Evolutionary conservation across 2,329 filamentous ascomycete species (phyloP).

Genomic region (Pezicula neosporulosa): DNA sequence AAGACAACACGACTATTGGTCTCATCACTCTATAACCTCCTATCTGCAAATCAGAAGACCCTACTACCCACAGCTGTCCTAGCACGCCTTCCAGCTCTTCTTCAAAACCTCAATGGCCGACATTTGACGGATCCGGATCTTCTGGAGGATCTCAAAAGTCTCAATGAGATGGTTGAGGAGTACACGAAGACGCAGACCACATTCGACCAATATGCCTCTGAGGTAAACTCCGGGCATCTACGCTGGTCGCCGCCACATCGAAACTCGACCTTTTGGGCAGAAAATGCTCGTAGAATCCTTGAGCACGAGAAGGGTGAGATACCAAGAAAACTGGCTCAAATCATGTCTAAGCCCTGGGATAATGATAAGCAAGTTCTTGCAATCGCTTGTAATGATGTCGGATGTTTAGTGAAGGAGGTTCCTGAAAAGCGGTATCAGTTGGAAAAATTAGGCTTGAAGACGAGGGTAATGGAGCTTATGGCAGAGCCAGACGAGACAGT

Average conservation of each 20-base stretch:
- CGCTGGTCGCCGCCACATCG: constrained; percentile 75
- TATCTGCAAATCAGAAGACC: constrained; percentile 66
- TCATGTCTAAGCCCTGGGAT: constrained; percentile 64
- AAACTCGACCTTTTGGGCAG: constrained; percentile 68
- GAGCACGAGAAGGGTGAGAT: constrained; percentile 64
- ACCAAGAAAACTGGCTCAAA: constrained; percentile 64
- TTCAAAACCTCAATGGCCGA: constrained; percentile 59
- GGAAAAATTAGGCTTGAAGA: constrained; percentile 66
- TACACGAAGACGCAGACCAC: constrained; percentile 62
- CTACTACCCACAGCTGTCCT: constrained; percentile 82
- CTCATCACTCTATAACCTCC: constrained; percentile 84
- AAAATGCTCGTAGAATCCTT: constrained; percentile 67
- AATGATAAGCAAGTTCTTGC: constrained; percentile 70
- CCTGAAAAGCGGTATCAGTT: constrained; percentile 63
- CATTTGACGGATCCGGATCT: constrained; percentile 64
- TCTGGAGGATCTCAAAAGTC: constrained; percentile 55
- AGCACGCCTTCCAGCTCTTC: constrained; percentile 70
- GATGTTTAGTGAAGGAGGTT: constrained; percentile 66
- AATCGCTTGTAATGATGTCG: constrained; percentile 71
- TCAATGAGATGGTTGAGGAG: constrained; percentile 62
- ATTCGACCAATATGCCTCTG: constrained; percentile 52
- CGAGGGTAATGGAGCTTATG: constrained; percentile 71
- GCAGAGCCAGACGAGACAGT: constrained; percentile 66
- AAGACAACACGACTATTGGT: constrained; percentile 93
- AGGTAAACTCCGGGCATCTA: constrained; percentile 65